phyloP scores from a whole-genome alignment of 2,329 filamentous ascomycete genomes.

The Emericellopsis cladophorae region DNA sequence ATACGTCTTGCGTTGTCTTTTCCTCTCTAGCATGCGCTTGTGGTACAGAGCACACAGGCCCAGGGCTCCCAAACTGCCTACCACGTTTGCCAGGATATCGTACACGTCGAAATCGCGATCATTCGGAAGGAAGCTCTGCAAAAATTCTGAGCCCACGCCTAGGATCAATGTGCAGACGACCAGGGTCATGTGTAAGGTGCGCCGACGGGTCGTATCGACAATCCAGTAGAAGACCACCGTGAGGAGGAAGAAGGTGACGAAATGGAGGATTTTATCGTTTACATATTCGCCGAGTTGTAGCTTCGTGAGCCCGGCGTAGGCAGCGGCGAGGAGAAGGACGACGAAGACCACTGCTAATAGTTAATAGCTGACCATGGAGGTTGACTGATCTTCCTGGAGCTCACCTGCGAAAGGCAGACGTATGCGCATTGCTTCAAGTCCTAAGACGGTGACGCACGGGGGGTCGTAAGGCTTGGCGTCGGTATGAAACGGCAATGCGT shows the following conservation, averaged over 20 bases:
- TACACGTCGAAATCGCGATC: constrained; percentile 61
- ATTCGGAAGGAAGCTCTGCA: constrained; percentile 65
- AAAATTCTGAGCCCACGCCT: constrained; percentile 61
- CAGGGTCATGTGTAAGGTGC: constrained; percentile 73
- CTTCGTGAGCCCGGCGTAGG: constrained; percentile 66
- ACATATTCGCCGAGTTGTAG: constrained; percentile 43
- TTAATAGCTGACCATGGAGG: neutral
- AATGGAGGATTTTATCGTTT: constrained; percentile 85
- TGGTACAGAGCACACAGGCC: constrained; percentile 84
- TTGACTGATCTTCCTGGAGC: constrained; percentile 9
- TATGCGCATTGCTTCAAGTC: constrained; percentile 56
- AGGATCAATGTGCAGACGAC: constrained; percentile 62
- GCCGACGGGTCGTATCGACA: constrained; percentile 77
- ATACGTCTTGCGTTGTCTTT: constrained; percentile 62
- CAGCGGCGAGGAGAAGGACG: constrained; percentile 60
- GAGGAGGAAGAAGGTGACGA: constrained; percentile 78
- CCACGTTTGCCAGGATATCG: constrained; percentile 78
- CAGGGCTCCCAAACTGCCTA: constrained; percentile 62
- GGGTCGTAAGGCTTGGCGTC: no score
- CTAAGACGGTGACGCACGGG: neutral
- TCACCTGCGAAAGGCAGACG: constrained; percentile 79
- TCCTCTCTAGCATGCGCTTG: constrained; percentile 85
- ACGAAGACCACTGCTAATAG: constrained; percentile 47
- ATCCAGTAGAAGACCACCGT: constrained; percentile 94
- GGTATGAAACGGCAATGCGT: no score